Evolutionary conservation across 129 eudicot genomes (phyloP).

Genomic region (Centella asiatica): DNA sequence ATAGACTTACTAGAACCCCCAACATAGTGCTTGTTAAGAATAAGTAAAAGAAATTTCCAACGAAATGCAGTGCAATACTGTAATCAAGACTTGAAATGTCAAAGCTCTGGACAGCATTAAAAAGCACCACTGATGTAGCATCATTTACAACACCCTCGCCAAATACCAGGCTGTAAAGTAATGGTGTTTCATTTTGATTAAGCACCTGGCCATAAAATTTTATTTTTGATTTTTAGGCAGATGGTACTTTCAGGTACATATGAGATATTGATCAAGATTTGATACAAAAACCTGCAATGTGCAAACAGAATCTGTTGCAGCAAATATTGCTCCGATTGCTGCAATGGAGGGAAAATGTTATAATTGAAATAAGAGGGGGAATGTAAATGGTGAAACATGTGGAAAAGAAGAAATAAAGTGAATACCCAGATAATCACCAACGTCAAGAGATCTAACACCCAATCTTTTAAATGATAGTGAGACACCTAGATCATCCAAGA

Average conservation of each 20-base stretch:
- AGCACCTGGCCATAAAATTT: constrained; percentile 42
- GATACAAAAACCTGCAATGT: constrained; percentile 62
- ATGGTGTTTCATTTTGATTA: constrained; percentile 70
- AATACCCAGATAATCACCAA: constrained; percentile 72
- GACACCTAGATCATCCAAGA: constrained; percentile 34
- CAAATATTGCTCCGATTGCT: constrained; percentile 98
- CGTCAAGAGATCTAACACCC: constrained; percentile 47
- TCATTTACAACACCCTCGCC: constrained; percentile 94
- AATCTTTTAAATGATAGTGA: constrained; percentile 35
- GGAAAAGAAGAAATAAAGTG: not conserved
- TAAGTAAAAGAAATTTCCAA: constrained; percentile 60
- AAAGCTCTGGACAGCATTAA: constrained; percentile 69
- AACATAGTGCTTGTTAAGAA: constrained; percentile 65
- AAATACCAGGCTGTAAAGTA: constrained; percentile 71
- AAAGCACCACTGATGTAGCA: constrained; percentile 89
- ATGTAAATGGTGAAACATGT: not conserved
- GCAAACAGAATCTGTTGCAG: constrained; percentile 99
- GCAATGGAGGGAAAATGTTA: constrained; percentile 12
- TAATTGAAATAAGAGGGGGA: not conserved
- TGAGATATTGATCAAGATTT: not conserved
- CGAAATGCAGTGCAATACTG: constrained; percentile 41
- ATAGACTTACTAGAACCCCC: constrained; percentile 55
- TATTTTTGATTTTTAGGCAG: not conserved
- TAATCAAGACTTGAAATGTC: constrained; percentile 45
- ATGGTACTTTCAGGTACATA: not conserved